Conservation (phyloP, 176 grass and related monocot species). For the Tillandsia leiboldiana region DNA sequence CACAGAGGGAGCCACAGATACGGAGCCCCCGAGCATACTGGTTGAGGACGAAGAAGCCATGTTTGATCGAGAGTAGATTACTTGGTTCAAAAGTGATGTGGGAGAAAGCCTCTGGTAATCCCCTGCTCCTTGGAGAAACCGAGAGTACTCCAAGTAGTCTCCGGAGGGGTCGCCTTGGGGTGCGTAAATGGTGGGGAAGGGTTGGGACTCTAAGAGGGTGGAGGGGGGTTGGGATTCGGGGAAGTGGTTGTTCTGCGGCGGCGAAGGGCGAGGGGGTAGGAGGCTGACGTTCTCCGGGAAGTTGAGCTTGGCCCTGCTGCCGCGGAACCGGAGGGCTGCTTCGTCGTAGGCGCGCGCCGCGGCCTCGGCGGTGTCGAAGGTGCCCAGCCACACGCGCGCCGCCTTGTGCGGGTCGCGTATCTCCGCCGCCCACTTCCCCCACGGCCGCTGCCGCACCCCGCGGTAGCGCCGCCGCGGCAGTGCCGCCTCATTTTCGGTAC, state of each 20-base stretch:
- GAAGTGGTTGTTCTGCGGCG: neutral
- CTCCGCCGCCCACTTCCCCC: constrained; percentile 93
- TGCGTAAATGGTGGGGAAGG: neutral
- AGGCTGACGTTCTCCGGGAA: constrained; percentile 48
- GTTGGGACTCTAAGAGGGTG: constrained; percentile 17
- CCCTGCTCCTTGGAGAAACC: constrained; percentile 12
- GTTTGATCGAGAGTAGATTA: neutral
- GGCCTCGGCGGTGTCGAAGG: constrained; percentile 69
- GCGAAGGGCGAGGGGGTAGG: neutral
- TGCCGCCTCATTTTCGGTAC: constrained; percentile 4
- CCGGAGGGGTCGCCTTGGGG: neutral
- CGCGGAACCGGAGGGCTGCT: constrained; percentile 59
- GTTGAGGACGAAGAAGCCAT: too few relatives aligned
- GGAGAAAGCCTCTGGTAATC: constrained; percentile 14
- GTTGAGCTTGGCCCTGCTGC: constrained; percentile 64
- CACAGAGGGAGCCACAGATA: neutral
- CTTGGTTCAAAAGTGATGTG: constrained; percentile 20
- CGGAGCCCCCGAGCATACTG: neutral
- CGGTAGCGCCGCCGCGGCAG: constrained; percentile 40
- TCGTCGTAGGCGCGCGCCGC: constrained; percentile 77
- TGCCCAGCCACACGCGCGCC: constrained; percentile 85
- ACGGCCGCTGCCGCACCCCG: constrained; percentile 60
- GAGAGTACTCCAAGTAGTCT: constrained; percentile 39
- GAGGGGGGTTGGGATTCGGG: neutral
- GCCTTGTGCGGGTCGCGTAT: constrained; percentile 75